These are phyloP conservation scores for Ophioceras dolichostomum DNA, from an alignment of 2,329 filamentous ascomycete species.

Conservation along the genomic window DNA sequence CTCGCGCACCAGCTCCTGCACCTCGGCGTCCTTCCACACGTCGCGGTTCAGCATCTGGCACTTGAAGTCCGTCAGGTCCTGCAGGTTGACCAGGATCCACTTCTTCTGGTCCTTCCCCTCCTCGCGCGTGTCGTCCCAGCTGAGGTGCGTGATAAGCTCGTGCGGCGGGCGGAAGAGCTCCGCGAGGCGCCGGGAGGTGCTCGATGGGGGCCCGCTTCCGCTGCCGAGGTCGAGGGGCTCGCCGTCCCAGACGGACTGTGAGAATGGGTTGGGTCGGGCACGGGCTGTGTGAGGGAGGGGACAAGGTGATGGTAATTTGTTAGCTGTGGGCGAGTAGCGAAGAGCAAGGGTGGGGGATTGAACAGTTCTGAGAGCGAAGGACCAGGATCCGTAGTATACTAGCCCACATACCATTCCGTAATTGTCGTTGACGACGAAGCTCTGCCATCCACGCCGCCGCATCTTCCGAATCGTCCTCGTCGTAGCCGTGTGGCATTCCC, in stretches of 20 bases:
- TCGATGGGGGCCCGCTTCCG: slow-evolving; percentile 31
- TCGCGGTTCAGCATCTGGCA: slow-evolving; percentile 92
- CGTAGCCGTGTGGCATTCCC: too few relatives aligned
- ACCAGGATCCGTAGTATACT: too few relatives aligned
- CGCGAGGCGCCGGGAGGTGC: slow-evolving; percentile 63
- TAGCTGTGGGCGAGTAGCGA: too few relatives aligned
- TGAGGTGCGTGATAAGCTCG: slow-evolving; percentile 67
- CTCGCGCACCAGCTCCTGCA: slow-evolving; percentile 72
- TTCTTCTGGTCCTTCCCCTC: slow-evolving; percentile 80
- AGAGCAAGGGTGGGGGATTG: too few relatives aligned
- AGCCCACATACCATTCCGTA: slow-evolving; percentile 11
- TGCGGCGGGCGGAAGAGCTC: slow-evolving; percentile 90
- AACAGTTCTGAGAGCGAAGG: too few relatives aligned
- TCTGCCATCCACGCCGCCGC: slow-evolving; percentile 51
- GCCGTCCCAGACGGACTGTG: slow-evolving; percentile 25
- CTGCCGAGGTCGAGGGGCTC: not conserved
- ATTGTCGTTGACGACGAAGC: slow-evolving; percentile 35
- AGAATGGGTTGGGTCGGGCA: slow-evolving; percentile 22
- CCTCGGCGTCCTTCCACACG: slow-evolving; percentile 79
- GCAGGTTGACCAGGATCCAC: slow-evolving; percentile 92
- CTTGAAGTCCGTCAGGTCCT: slow-evolving; percentile 86
- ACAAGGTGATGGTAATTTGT: too few relatives aligned
- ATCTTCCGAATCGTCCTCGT: slow-evolving; percentile 41
- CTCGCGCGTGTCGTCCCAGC: slow-evolving; percentile 77
- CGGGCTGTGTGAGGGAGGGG: too few relatives aligned